phyloP scores from a whole-genome alignment of 2,329 filamentous ascomycete genomes.

The Ascosphaera acerosa region DNA sequence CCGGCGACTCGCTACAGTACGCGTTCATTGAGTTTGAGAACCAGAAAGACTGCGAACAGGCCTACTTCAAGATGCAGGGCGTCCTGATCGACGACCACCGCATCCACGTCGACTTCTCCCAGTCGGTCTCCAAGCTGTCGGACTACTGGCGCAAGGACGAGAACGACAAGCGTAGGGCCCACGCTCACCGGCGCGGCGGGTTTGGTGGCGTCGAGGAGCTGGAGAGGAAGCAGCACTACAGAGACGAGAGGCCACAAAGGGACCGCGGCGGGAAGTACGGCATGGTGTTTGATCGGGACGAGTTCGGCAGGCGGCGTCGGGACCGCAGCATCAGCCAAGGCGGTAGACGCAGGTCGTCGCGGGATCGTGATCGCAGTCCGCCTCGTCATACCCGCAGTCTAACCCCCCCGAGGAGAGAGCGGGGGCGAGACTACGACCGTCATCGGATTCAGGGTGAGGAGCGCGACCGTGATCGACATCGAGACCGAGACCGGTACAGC shows the following conservation, averaged over 20 bases:
- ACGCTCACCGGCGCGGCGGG: constrained; percentile 36
- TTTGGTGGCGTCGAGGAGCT: constrained; percentile 77
- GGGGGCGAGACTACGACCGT: constrained; percentile 8
- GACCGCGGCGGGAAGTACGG: constrained; percentile 32
- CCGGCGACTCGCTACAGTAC: constrained; percentile 86
- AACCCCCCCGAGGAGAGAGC: constrained; percentile 7
- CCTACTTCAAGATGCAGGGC: constrained; percentile 97
- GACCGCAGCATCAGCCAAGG: constrained; percentile 23
- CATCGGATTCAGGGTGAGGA: no score
- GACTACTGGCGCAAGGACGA: constrained; percentile 72
- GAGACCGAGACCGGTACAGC: background rate
- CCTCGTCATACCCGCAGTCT: constrained; percentile 11
- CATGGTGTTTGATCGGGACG: constrained; percentile 59
- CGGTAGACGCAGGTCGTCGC: no score
- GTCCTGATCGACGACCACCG: constrained; percentile 91
- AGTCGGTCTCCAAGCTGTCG: constrained; percentile 52
- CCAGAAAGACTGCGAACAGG: constrained; percentile 75
- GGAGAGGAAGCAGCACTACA: constrained; percentile 78
- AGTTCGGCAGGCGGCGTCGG: constrained; percentile 25
- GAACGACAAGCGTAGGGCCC: constrained; percentile 41
- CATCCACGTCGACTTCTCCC: constrained; percentile 96
- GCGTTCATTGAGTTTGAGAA: constrained; percentile 94
- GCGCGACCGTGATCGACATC: background rate
- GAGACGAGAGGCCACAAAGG: constrained; percentile 31
- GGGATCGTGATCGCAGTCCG: no score